Evolutionary conservation across 176 grass and related monocot genomes (phyloP).

Genomic region (Urochloa ruziziensis): DNA sequence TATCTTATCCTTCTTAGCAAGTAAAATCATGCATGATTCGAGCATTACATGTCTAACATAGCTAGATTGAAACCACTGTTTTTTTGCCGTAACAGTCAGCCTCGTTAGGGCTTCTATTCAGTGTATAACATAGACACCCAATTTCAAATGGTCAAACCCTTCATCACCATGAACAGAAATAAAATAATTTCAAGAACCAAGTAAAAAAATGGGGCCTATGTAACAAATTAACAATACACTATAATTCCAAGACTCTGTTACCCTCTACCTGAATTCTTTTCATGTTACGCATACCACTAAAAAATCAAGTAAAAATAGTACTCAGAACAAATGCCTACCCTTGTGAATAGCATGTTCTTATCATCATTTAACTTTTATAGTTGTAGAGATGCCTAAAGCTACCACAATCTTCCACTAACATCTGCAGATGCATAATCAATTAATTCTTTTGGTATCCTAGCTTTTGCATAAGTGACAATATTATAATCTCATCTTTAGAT

Average conservation of each 20-base stretch:
- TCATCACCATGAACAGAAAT: not conserved
- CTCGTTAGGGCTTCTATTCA: not conserved
- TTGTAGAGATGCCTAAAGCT: constrained; percentile 3
- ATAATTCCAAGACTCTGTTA: not conserved
- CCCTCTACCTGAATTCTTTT: not conserved
- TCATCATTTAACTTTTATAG: not conserved
- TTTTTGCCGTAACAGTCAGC: not conserved
- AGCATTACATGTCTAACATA: not conserved
- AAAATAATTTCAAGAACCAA: not conserved
- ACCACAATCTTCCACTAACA: constrained; percentile 3
- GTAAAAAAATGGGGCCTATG: not conserved
- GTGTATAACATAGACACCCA: not conserved
- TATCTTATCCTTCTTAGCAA: not conserved
- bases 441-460: constrained; percentile 28
- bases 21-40: not conserved
- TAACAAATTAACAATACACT: not conserved
- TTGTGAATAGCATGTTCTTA: not conserved
- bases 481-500: constrained; percentile 12
- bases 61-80: not conserved
- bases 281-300: not conserved
- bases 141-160: not conserved
- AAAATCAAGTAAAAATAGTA: not conserved
- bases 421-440: constrained; percentile 22
- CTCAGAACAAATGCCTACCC: not conserved
- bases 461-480: constrained; percentile 21